These are phyloP conservation scores for Somion occarium DNA, from an alignment of 1,284 basidiomycete species.

Conservation along the genomic window DNA sequence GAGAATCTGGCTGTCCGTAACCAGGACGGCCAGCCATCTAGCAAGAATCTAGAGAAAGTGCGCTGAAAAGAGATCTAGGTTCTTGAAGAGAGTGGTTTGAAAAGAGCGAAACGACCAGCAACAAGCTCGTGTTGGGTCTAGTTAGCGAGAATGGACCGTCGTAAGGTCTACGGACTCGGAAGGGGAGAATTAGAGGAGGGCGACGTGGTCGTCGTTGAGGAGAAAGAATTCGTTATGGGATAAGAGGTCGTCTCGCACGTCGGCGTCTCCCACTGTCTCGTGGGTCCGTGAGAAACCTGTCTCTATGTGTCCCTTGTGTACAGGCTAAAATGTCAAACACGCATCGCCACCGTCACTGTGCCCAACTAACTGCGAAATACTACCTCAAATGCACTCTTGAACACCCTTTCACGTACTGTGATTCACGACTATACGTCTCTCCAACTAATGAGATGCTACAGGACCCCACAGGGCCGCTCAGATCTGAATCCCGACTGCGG, in stretches of 20 bases:
- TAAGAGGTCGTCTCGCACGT: background rate
- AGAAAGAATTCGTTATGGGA: conserved; percentile 1
- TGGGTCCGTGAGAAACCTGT: background rate
- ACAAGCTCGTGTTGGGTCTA: conserved; percentile 23
- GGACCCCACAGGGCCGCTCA: too few species aligned
- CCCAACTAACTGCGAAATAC: too few species aligned
- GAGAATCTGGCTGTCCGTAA: conserved; percentile 31
- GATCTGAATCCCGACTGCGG: too few species aligned
- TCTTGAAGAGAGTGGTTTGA: conserved; percentile 5
- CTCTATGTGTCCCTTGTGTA: background rate
- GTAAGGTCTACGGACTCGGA: conserved; percentile 10
- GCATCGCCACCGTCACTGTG: too few species aligned
- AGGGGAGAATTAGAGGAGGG: conserved; percentile 8
- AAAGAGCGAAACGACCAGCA: conserved; percentile 19
- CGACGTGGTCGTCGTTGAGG: conserved; percentile 10
- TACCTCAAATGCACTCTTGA: too few species aligned
- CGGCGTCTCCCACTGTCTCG: background rate
- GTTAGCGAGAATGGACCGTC: conserved; percentile 8
- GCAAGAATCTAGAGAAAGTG: conserved; percentile 15
- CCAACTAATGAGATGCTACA: too few species aligned
- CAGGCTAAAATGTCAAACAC: too few species aligned
- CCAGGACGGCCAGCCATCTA: conserved; percentile 34
- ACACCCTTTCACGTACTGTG: too few species aligned
- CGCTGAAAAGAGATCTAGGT: conserved; percentile 6
- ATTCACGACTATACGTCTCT: too few species aligned